These are phyloP conservation scores for Amanita exitialis DNA, from an alignment of 768 basidiomycete species.

Conservation along the genomic window DNA sequence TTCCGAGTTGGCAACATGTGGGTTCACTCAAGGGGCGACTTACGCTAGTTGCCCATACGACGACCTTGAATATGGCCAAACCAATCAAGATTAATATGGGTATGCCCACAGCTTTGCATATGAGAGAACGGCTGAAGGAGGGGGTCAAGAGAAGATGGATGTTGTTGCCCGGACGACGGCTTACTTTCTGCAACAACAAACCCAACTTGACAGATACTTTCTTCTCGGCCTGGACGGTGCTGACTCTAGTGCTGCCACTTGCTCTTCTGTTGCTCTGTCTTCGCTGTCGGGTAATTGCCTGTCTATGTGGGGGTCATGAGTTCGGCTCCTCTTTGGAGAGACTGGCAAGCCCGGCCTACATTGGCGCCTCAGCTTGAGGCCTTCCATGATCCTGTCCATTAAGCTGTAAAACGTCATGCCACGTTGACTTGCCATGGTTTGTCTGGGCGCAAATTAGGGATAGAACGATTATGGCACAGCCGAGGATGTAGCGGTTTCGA, in stretches of 20 bases:
- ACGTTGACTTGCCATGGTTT: neutral
- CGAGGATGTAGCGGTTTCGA: too few relatives aligned
- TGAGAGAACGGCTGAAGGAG: neutral
- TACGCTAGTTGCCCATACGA: slow-evolving; percentile 44
- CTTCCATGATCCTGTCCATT: neutral
- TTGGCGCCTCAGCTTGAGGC: neutral
- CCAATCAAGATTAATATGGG: neutral
- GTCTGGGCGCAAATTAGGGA: neutral
- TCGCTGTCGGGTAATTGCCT: neutral
- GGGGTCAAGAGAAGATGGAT: neutral
- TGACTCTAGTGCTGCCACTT: neutral
- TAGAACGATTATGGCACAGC: too few relatives aligned
- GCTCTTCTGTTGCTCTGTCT: neutral
- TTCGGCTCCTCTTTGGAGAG: neutral
- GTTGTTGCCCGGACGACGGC: neutral
- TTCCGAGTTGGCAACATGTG: neutral
- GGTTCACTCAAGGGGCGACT: slow-evolving; percentile 7
- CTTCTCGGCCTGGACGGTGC: neutral
- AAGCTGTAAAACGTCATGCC: neutral
- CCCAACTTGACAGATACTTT: neutral
- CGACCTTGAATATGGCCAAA: slow-evolving; percentile 9
- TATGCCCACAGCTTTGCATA: slow-evolving; percentile 16
- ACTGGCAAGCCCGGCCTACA: neutral
- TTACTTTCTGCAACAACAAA: neutral
- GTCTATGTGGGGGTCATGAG: neutral